These are phyloP conservation scores for Phoenix dactylifera DNA, from an alignment of 176 grass and related monocot genomes.

Conservation along the genomic window DNA sequence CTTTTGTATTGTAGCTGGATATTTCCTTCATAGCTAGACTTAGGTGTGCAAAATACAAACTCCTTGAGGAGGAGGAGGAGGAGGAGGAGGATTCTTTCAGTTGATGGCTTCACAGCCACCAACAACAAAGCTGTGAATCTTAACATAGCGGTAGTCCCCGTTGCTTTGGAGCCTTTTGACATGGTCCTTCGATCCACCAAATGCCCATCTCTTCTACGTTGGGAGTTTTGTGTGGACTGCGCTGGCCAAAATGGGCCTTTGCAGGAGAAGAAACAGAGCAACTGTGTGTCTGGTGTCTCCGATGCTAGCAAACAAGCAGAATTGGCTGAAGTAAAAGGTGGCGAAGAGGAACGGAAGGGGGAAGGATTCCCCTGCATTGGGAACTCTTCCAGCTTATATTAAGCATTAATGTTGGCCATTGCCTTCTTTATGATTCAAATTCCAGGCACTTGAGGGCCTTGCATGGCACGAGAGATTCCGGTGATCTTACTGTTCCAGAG, in stretches of 20 bases:
- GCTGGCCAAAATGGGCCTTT: slow-evolving; percentile 21
- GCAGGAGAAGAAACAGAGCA: slow-evolving; percentile 1
- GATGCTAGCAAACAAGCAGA: too few relatives aligned
- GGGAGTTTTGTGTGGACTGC: slow-evolving; percentile 51
- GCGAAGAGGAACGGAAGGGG: slow-evolving; percentile 6
- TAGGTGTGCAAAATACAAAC: too few relatives aligned
- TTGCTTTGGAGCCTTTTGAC: slow-evolving; percentile 46
- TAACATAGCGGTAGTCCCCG: slow-evolving; percentile 42
- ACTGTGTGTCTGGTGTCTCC: neutral
- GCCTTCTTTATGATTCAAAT: slow-evolving; percentile 34
- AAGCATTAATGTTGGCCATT: slow-evolving; percentile 47
- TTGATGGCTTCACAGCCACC: neutral
- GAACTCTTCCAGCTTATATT: slow-evolving; percentile 64
- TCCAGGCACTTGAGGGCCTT: slow-evolving; percentile 43
- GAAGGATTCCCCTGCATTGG: slow-evolving; percentile 54
- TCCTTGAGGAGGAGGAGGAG: too few relatives aligned
- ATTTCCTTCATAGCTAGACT: too few relatives aligned
- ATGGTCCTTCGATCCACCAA: slow-evolving; percentile 45
- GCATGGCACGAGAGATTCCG: slow-evolving; percentile 15
- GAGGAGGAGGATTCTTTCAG: too few relatives aligned
- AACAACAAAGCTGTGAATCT: slow-evolving; percentile 25
- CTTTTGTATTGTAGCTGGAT: too few relatives aligned
- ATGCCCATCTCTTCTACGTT: slow-evolving; percentile 66
- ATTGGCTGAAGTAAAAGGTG: neutral
- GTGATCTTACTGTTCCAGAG: too few relatives aligned